Conservation (phyloP, 305 asterid genomes). For the Fraxinus albicans region DNA sequence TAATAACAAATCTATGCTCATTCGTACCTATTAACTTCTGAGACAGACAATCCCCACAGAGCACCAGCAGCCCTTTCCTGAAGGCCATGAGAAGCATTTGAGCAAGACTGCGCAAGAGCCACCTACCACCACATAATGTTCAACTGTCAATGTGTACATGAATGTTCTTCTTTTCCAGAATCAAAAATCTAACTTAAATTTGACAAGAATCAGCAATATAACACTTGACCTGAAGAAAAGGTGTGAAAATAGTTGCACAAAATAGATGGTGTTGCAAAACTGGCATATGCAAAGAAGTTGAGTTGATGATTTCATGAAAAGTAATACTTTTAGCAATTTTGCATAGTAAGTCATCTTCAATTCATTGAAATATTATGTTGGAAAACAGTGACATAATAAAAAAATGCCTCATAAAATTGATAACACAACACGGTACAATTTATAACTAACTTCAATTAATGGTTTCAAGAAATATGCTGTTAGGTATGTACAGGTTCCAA, state of each 20-base stretch:
- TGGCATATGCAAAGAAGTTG: background rate
- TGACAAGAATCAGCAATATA: background rate
- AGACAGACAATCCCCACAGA: conserved; percentile 96
- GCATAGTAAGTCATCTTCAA: background rate
- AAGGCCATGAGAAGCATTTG: conserved; percentile 80
- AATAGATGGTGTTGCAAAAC: background rate
- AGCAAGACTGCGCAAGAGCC: conserved; percentile 77
- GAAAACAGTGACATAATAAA: background rate
- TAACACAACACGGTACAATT: background rate
- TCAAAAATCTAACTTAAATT: background rate
- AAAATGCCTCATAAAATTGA: background rate
- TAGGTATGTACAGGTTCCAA: background rate
- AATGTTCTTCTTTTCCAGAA: background rate
- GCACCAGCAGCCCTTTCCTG: conserved; percentile 99
- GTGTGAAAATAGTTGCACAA: background rate
- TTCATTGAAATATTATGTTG: background rate
- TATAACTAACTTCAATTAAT: background rate
- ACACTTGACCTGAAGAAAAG: background rate
- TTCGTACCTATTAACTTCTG: conserved; percentile 87
- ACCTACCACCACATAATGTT: conserved; percentile 46
- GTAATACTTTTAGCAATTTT: background rate
- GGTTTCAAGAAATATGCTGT: background rate
- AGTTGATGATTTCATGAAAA: conserved; percentile 4
- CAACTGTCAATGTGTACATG: background rate
- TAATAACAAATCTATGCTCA: conserved; percentile 1